These are phyloP conservation scores for Apiotrichum siamense DNA, from an alignment of 1,284 basidiomycete genomes.

Conservation along the genomic window DNA sequence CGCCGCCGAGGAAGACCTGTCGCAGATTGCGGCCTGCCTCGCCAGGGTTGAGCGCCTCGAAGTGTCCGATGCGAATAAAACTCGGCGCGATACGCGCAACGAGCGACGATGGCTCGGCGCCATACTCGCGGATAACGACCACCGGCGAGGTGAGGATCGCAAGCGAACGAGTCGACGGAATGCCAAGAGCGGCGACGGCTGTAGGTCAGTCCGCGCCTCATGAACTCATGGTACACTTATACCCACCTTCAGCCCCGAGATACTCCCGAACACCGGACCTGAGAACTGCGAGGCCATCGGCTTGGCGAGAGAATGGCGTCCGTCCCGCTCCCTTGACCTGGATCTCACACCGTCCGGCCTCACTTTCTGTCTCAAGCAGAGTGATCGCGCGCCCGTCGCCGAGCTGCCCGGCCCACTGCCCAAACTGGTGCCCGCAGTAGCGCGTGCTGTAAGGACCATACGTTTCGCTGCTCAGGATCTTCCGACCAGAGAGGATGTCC, in stretches of 20 bases:
- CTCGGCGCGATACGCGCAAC: conserved; percentile 79
- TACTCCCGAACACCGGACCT: conserved; percentile 90
- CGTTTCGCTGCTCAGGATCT: conserved; percentile 56
- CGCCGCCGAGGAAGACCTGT: conserved; percentile 54
- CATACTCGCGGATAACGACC: conserved; percentile 69
- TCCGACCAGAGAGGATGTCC: conserved; percentile 72
- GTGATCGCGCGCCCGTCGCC: conserved; percentile 92
- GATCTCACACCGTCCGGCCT: conserved; percentile 63
- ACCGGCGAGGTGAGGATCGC: conserved; percentile 68
- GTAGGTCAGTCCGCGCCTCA: conserved; percentile 6
- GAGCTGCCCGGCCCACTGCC: conserved; percentile 88
- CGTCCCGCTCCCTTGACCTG: conserved; percentile 92
- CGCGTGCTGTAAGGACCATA: conserved; percentile 84
- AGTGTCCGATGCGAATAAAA: conserved; percentile 87
- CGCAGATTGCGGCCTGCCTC: conserved; percentile 43
- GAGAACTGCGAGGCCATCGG: conserved; percentile 88
- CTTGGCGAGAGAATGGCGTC: conserved; percentile 84
- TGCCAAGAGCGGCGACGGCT: conserved; percentile 80
- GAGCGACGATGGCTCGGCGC: conserved; percentile 67
- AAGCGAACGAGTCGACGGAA: conserved; percentile 85
- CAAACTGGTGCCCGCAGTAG: conserved; percentile 87
- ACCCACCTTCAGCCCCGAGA: conserved; percentile 71
- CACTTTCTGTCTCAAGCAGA: conserved; percentile 68
- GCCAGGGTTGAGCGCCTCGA: conserved; percentile 77
- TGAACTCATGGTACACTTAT: background rate